Conservation (phyloP, 495 filamentous ascomycete species). For the Talaromyces proteolyticus region DNA sequence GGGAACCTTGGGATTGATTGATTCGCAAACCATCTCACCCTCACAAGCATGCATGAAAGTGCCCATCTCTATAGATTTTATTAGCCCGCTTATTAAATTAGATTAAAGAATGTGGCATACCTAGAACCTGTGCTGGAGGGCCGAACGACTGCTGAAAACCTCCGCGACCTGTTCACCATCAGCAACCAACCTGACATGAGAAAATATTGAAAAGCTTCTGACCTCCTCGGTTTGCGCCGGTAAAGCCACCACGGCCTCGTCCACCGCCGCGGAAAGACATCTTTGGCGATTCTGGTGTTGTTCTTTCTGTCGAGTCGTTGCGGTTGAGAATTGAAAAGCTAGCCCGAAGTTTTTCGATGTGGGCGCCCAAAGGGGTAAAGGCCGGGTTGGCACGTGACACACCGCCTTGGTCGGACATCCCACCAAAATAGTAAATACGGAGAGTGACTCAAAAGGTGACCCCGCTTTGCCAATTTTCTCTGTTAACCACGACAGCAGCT, state of each 20-base stretch:
- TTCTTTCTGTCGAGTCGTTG: conserved; percentile 6
- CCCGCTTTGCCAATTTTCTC: conserved; percentile 1
- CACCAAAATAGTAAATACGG: conserved; percentile 8
- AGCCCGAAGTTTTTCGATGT: conserved; percentile 44
- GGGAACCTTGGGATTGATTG: conserved; percentile 88
- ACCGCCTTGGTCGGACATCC: conserved; percentile 28
- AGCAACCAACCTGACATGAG: conserved; percentile 2
- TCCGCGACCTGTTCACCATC: conserved; percentile 50
- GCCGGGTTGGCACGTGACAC: conserved; percentile 27
- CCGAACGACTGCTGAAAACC: conserved; percentile 60
- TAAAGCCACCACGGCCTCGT: conserved; percentile 32
- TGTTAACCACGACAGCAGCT: conserved; percentile 14
- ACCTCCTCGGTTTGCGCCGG: conserved; percentile 46
- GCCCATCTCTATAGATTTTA: conserved; percentile 70
- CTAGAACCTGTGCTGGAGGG: conserved; percentile 60
- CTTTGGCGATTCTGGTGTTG: conserved; percentile 22
- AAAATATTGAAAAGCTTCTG: conserved; percentile 10
- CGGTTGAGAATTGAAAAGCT: conserved; percentile 16
- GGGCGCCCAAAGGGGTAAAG: conserved; percentile 43
- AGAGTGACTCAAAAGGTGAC: conserved; percentile 8
- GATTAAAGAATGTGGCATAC: too few species aligned
- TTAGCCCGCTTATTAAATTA: too few species aligned
- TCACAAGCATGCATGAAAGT: conserved; percentile 89
- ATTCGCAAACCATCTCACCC: conserved; percentile 94
- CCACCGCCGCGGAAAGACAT: conserved; percentile 51